These are phyloP conservation scores for Bremia lactucae DNA, from an alignment of 352 stramenopile species.

Conservation along the genomic window DNA sequence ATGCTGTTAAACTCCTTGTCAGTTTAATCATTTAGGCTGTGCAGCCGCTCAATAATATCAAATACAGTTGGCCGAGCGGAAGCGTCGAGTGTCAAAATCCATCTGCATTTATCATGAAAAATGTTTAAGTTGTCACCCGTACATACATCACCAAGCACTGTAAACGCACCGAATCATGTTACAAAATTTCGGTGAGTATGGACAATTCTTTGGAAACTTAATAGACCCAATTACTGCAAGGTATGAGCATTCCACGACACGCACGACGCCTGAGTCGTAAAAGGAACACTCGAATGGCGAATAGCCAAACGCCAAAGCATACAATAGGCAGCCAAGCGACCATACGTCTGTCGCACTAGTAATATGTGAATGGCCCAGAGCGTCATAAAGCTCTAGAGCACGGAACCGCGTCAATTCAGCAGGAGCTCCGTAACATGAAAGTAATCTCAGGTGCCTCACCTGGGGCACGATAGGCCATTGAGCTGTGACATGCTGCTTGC, in stretches of 20 bases:
- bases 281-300: constrained; percentile 86
- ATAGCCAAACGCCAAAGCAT: constrained; percentile 83
- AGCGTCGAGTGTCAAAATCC: constrained; percentile 56
- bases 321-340: constrained; percentile 84
- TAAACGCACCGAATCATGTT: constrained; percentile 57
- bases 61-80: constrained; percentile 43
- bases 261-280: constrained; percentile 47
- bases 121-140: not conserved
- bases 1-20: too few species aligned
- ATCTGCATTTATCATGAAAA: constrained; percentile 21
- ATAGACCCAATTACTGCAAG: constrained; percentile 76
- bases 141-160: not conserved
- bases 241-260: constrained; percentile 79
- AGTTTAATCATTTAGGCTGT: constrained; percentile 18
- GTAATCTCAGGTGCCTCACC: constrained; percentile 19
- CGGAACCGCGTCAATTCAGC: constrained; percentile 1
- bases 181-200: constrained; percentile 49
- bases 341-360: constrained; percentile 78
- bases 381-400: constrained; percentile 76
- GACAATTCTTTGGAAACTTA: constrained; percentile 54
- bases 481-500: constrained; percentile 69
- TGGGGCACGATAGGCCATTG: constrained; percentile 81
- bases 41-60: constrained; percentile 54
- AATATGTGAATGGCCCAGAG: constrained; percentile 56
- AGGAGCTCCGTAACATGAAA: not conserved